Percentiles rank a stretch among this genome's conserved stretches.
Conservation (phyloP, 2,329 filamentous ascomycete species). For the Fusarium nematophilum region DNA sequence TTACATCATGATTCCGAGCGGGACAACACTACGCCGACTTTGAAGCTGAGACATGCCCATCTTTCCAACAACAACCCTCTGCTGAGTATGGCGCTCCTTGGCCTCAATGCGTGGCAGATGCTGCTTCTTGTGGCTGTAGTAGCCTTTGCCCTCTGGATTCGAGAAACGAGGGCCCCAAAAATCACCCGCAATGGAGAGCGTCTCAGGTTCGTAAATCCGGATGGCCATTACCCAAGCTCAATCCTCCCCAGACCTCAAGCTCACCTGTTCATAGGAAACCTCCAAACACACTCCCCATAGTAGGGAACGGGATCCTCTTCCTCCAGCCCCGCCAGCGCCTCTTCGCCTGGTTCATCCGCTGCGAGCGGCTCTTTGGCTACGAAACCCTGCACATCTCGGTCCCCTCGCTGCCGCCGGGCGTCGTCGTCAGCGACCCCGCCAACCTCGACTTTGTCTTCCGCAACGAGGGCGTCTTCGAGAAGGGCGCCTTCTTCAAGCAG, state of each 20-base stretch:
- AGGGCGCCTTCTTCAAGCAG: constrained; percentile 70
- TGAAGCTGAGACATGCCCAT: constrained; percentile 22
- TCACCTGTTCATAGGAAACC: constrained; percentile 52
- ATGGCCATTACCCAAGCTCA: constrained; percentile 2
- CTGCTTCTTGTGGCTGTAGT: not conserved
- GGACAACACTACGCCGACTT: not conserved
- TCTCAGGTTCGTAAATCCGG: constrained; percentile 29
- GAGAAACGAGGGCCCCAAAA: constrained; percentile 7
- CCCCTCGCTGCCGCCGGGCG: constrained; percentile 70
- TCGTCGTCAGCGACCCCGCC: constrained; percentile 70
- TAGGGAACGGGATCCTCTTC: constrained; percentile 72
- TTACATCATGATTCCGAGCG: constrained; percentile 20
- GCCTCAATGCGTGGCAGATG: not conserved
- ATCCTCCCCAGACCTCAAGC: not conserved
- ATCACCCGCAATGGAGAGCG: constrained; percentile 35
- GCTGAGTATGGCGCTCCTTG: constrained; percentile 31
- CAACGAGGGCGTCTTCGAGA: constrained; percentile 69
- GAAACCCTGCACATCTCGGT: constrained; percentile 73
- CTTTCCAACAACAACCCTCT: not conserved
- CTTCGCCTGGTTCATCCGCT: constrained; percentile 71
- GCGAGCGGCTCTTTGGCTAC: constrained; percentile 65
- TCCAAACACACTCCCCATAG: constrained; percentile 63
- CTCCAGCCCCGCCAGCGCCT: constrained; percentile 69
- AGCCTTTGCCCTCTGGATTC: not conserved
- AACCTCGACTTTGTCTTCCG: constrained; percentile 73